phyloP scores from a whole-genome alignment of 805 yeast genomes.

The Kodamaea fukazawae region DNA sequence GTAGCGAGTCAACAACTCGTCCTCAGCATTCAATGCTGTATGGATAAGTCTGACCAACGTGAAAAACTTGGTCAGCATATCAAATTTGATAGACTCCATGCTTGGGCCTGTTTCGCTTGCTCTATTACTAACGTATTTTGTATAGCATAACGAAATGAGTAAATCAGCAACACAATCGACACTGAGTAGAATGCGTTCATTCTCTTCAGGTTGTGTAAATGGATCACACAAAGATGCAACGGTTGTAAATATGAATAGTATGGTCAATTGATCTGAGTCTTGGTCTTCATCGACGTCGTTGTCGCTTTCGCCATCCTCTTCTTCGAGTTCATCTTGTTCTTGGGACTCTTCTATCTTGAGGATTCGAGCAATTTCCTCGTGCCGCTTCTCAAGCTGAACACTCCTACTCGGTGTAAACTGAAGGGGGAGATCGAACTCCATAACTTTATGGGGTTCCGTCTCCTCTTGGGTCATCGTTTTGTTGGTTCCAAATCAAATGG shows the following conservation, averaged over 20 bases:
- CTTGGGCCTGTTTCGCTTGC: background rate
- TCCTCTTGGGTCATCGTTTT: constrained; percentile 1
- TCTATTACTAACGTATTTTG: constrained; percentile 11
- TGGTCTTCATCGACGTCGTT: constrained; percentile 1
- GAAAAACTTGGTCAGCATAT: constrained; percentile 34
- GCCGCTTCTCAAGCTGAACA: constrained; percentile 7
- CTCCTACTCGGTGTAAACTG: background rate
- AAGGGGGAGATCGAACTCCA: constrained; percentile 7
- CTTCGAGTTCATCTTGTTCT: background rate
- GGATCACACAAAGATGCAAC: constrained; percentile 49
- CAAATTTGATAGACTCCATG: constrained; percentile 32
- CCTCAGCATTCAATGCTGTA: constrained; percentile 36
- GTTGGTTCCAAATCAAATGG: background rate
- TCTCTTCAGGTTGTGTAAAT: constrained; percentile 65
- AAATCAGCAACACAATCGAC: constrained; percentile 54
- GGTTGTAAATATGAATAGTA: constrained; percentile 10
- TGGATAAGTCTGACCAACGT: constrained; percentile 38
- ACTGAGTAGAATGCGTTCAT: constrained; percentile 51
- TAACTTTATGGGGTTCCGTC: too few relatives aligned
- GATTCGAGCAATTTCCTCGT: constrained; percentile 5
- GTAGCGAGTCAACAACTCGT: constrained; percentile 39
- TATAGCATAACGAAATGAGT: constrained; percentile 40
- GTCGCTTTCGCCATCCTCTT: constrained; percentile 1
- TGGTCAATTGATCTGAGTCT: constrained; percentile 7
- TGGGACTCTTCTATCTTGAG: constrained; percentile 3